Evolutionary conservation across 108 stramenopile genomes (phyloP), one percentile per base, ranked within the genome.

Genomic region (Parmales sp.): DNA sequence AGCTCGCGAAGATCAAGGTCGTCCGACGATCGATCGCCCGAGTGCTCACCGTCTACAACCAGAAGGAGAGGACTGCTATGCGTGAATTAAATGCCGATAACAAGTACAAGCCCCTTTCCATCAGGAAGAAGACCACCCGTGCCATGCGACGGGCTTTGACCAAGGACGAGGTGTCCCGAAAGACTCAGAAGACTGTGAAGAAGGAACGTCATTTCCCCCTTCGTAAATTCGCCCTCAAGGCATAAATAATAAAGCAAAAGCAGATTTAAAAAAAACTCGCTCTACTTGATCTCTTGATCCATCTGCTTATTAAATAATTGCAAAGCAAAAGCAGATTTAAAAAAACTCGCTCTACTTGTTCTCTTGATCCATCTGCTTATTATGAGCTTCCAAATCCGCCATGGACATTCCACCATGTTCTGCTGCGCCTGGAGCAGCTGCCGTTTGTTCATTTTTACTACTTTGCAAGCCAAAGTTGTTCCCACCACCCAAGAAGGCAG

Each of bases 21-120:
- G 95, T 98, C 45, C 98, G 98, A 81, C 97, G 97, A 73, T 84
- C 80, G 41, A 98, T 98, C 69, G 98, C 98, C 5, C 95, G 98
- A 41, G 84, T 96, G 45, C 82, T 98, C 65, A 98, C 98, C 36
- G 95, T 98, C 37, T 92, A 95, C 95, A 96, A 98, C 83, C 93
- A 95, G 78, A 88, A 90, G 77, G 88, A 91, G 75, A 98, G 95
- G 90, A 86, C 81, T 66, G 94, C 92, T 78, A 72, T 95, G 68
- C 90, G 94, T 23, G 95, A 92, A 83, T 82, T 89, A 31, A 68
- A 69, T 48, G 84, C 85, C 29, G 88, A 87, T 69, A 76, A 73
- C 73, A 98, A 98, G 86, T 93, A 94, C 80, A 64, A 94, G 54
- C 88, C 92, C 69, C 87, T 93, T 79, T 95, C 97, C 73, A 81